Evolutionary conservation across 2,329 filamentous ascomycete genomes (phyloP), one percentile per base, ranked within the genome.

Genomic region (Penicillium sp.): DNA sequence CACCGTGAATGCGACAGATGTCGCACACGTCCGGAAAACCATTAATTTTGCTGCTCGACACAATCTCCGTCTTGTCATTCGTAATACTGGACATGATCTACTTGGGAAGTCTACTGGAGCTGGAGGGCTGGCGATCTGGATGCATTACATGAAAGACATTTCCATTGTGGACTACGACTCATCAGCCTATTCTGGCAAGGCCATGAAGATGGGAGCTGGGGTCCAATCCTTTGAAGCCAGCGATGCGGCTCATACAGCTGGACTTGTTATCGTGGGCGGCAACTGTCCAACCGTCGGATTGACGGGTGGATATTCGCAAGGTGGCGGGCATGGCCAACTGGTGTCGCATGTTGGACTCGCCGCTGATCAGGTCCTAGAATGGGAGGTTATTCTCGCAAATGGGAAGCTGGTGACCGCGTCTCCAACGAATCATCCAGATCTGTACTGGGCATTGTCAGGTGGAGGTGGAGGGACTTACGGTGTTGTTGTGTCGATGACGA

Each of bases 21-120:
- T 48, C 2, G n/a, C 44, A 2, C 51, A 64, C 6, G 32, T 60
- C 2, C 50, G 18, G 18, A 32, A 37, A 8, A 54, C 56, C 3
- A 18, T 63, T 1, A 14, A 43, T 5, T 64, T 65, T 20, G 46
- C 55, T 2, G 42, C n/a, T 9, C 32, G 29, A 1, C 55, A 65
- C 8, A 65, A 66, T 34, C 66, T 73, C 31, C 70, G 69, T 16
- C 54, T 71, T 13, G 66, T 64, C 16, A 66, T 74, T 26, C 76
- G 74, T 50, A 78, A 76, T 29, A 79, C 76, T 3, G 76, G 76
- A 1, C 76, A 79, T 60, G 75, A 77, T 51, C 79, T 76, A 32
- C 67, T 70, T 6, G 77, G 75, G 2, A 74, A 75, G 53, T 77
- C 58, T 4, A 60, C 58, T 24, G 58, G 51, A 11, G 51, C 58